phyloP scores from a whole-genome alignment of 768 basidiomycete genomes.

The Trametes meyenii region DNA sequence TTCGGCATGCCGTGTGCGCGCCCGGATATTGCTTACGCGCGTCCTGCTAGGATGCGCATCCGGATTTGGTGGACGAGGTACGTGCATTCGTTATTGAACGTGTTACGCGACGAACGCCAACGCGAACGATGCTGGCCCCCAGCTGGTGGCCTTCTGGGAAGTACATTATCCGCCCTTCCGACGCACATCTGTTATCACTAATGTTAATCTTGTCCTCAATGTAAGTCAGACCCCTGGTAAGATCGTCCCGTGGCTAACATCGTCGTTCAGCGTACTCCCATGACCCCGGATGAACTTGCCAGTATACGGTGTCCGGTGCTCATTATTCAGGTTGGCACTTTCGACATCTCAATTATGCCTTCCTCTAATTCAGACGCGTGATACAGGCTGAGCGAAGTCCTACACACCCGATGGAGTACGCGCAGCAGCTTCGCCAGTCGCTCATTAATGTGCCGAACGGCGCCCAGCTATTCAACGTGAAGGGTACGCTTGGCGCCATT shows the following conservation, averaged over 20 bases:
- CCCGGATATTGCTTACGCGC: neutral
- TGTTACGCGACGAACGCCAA: neutral
- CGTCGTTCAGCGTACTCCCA: slow-evolving; percentile 52
- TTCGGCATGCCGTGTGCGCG: slow-evolving; percentile 1
- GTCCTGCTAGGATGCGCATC: slow-evolving; percentile 47
- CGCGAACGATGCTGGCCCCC: neutral
- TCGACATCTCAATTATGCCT: neutral
- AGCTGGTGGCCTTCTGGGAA: slow-evolving; percentile 74
- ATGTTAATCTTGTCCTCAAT: slow-evolving; percentile 59
- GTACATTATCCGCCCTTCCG: slow-evolving; percentile 53
- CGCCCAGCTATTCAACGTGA: slow-evolving; percentile 58
- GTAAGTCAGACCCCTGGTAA: slow-evolving; percentile 42
- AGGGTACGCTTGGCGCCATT: slow-evolving; percentile 45
- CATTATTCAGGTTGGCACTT: slow-evolving; percentile 58
- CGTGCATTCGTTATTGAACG: slow-evolving; percentile 25
- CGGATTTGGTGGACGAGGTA: slow-evolving; percentile 69
- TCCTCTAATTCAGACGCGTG: neutral
- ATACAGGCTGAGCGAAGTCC: slow-evolving; percentile 62
- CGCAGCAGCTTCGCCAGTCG: slow-evolving; percentile 53
- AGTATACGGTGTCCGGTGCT: slow-evolving; percentile 64
- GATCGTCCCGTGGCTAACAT: neutral
- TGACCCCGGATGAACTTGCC: slow-evolving; percentile 51
- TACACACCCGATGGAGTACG: slow-evolving; percentile 55
- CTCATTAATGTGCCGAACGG: slow-evolving; percentile 53
- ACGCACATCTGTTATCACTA: slow-evolving; percentile 54